Percentiles rank a stretch among this genome's conserved stretches.
These are phyloP conservation scores for Penicillium ucsense DNA, from an alignment of 495 filamentous ascomycete genomes.

Conservation along the genomic window DNA sequence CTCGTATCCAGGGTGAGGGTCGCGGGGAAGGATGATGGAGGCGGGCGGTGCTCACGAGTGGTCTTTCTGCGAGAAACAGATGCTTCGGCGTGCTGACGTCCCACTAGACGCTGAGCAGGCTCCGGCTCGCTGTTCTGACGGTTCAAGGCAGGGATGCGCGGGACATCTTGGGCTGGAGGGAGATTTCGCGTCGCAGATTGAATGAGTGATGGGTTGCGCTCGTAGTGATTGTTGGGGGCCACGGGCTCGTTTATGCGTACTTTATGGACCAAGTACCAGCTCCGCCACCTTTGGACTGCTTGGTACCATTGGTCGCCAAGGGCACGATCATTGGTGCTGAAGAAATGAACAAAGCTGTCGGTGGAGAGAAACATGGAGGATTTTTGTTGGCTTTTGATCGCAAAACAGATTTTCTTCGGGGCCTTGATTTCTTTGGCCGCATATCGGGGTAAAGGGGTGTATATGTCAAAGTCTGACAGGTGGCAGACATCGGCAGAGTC, in stretches of 20 bases:
- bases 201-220: not conserved
- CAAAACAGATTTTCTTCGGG: slow-evolving; percentile 73
- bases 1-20: slow-evolving; percentile 22
- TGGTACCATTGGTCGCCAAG: slow-evolving; percentile 59
- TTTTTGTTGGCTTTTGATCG: slow-evolving; percentile 90
- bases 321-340: slow-evolving; percentile 62
- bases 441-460: slow-evolving; percentile 58
- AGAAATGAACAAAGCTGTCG: slow-evolving; percentile 85
- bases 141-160: slow-evolving; percentile 1
- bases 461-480: slow-evolving; percentile 90
- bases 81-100: slow-evolving; percentile 15
- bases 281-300: slow-evolving; percentile 70
- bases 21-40: slow-evolving; percentile 36
- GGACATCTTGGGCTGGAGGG: slow-evolving; percentile 4
- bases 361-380: slow-evolving; percentile 72
- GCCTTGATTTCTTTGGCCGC: slow-evolving; percentile 55
- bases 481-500: slow-evolving; percentile 68
- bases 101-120: slow-evolving; percentile 3
- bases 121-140: slow-evolving; percentile 1
- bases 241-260: slow-evolving; percentile 35
- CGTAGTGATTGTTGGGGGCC: slow-evolving; percentile 19
- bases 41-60: slow-evolving; percentile 31
- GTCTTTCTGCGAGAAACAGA: slow-evolving; percentile 26
- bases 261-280: slow-evolving; percentile 71
- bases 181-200: slow-evolving; percentile 11